Conservation (phyloP, 2,329 filamentous ascomycete genomes). For the Alternaria rosae region DNA sequence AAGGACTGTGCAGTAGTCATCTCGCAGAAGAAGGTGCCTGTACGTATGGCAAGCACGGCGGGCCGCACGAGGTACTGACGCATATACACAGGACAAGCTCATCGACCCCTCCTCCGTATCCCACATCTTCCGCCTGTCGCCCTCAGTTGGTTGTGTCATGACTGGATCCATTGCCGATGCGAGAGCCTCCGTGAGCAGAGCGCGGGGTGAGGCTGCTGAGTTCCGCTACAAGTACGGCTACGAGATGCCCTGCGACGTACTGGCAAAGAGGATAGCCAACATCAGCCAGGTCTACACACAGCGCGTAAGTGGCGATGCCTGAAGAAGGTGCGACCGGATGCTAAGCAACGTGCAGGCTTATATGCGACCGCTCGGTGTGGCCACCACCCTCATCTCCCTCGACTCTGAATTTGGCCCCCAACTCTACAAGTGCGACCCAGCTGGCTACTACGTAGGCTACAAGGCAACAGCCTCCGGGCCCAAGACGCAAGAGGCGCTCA, state of each 20-base stretch:
- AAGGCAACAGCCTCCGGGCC: conserved; percentile 97
- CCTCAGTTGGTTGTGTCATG: conserved; percentile 97
- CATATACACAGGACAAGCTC: conserved; percentile 81
- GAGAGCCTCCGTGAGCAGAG: conserved; percentile 88
- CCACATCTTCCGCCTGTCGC: conserved; percentile 96
- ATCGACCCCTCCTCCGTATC: conserved; percentile 97
- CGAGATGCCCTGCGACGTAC: conserved; percentile 97
- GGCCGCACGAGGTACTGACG: conserved; percentile 16
- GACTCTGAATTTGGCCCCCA: conserved; percentile 93
- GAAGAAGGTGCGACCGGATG: conserved; percentile 4
- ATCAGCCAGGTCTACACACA: conserved; percentile 99
- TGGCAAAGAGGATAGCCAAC: conserved; percentile 96
- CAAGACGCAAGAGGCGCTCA: conserved; percentile 98
- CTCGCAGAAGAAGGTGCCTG: conserved; percentile 99
- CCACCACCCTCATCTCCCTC: conserved; percentile 91
- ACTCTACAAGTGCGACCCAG: conserved; percentile 97
- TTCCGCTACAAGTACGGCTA: conserved; percentile 99
- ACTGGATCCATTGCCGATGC: conserved; percentile 98
- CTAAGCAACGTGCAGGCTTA: conserved; percentile 71
- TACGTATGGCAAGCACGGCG: conserved; percentile 60
- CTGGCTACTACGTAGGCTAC: conserved; percentile 98
- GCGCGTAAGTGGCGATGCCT: conserved; percentile 66
- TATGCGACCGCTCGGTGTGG: conserved; percentile 97
- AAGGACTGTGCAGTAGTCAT: conserved; percentile 97
- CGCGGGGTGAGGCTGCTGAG: conserved; percentile 93